Conservation (phyloP, 2,329 filamentous ascomycete genomes). For the Leptographium flavum region DNA sequence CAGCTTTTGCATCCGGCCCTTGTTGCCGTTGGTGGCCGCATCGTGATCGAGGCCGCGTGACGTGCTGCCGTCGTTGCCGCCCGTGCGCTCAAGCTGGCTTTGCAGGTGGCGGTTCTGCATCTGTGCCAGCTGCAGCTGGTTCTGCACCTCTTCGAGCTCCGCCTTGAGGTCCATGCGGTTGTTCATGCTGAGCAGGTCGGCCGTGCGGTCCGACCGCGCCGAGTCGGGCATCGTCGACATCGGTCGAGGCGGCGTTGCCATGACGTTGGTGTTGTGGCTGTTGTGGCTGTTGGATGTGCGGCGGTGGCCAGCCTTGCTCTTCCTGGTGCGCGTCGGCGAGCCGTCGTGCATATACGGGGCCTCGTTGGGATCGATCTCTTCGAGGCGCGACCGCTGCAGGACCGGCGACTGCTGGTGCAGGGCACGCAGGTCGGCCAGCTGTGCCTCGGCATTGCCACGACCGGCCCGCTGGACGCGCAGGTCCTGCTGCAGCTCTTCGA, state of each 20-base stretch:
- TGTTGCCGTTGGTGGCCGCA: not conserved
- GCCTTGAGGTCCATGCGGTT: constrained; percentile 82
- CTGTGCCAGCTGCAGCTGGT: constrained; percentile 81
- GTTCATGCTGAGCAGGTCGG: constrained; percentile 72
- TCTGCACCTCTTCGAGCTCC: constrained; percentile 84
- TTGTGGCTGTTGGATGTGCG: constrained; percentile 47
- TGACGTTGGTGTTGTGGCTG: not conserved
- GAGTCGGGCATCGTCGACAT: constrained; percentile 55
- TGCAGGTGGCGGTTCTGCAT: constrained; percentile 94
- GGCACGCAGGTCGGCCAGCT: constrained; percentile 64
- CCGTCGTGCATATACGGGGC: constrained; percentile 39
- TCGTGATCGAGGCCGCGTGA: no score
- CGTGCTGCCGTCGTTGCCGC: constrained; percentile 27
- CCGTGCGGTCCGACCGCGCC: constrained; percentile 68
- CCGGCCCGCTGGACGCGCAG: constrained; percentile 72
- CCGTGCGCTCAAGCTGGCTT: constrained; percentile 62
- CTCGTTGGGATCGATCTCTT: constrained; percentile 80
- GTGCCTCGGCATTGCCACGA: constrained; percentile 66
- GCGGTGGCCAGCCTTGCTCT: constrained; percentile 31
- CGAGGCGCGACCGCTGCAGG: constrained; percentile 54
- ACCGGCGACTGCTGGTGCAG: constrained; percentile 22
- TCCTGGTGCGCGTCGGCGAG: constrained; percentile 57
- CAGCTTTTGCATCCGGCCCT: constrained; percentile 64
- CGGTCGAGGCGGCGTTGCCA: constrained; percentile 53
- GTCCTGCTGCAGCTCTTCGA: constrained; percentile 81